A percentile compares a stretch with the other conserved stretches of the same genome.
phyloP scores from a whole-genome alignment of 129 eudicot genomes.

The Kitagawia praeruptora region DNA sequence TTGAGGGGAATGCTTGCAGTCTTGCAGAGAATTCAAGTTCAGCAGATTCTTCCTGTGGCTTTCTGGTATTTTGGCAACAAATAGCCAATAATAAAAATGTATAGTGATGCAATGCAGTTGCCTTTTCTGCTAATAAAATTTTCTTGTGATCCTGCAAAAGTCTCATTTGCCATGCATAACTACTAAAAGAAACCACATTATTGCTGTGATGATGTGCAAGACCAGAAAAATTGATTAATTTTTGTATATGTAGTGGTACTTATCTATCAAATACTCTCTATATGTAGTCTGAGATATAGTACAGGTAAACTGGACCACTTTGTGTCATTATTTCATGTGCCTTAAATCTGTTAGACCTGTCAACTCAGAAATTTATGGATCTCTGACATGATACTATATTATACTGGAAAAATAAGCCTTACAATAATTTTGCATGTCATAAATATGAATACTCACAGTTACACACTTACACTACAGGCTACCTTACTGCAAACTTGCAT shows the following conservation, averaged over 20 bases:
- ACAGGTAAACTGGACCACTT: background rate
- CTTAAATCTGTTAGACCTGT: constrained; percentile 5
- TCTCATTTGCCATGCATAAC: background rate
- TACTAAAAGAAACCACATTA: background rate
- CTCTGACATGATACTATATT: background rate
- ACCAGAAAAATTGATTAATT: background rate
- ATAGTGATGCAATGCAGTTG: constrained; percentile 8
- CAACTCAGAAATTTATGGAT: constrained; percentile 2
- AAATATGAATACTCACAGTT: background rate
- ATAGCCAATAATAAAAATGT: background rate
- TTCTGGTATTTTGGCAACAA: background rate
- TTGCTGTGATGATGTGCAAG: background rate
- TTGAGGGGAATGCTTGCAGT: background rate
- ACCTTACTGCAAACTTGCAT: background rate
- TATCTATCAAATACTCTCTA: background rate
- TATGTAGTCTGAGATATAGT: background rate
- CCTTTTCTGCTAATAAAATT: constrained; percentile 7
- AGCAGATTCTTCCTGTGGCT: background rate
- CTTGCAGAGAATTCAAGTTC: background rate
- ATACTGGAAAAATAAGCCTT: background rate
- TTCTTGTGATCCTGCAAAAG: constrained; percentile 11
- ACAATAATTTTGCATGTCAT: background rate
- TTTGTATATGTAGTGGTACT: constrained; percentile 4
- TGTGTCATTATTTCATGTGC: constrained; percentile 4
- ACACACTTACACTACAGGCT: background rate